These are phyloP conservation scores for Aspergillus terreus DNA, from an alignment of 2,329 filamentous ascomycete species.

Conservation along the genomic window DNA sequence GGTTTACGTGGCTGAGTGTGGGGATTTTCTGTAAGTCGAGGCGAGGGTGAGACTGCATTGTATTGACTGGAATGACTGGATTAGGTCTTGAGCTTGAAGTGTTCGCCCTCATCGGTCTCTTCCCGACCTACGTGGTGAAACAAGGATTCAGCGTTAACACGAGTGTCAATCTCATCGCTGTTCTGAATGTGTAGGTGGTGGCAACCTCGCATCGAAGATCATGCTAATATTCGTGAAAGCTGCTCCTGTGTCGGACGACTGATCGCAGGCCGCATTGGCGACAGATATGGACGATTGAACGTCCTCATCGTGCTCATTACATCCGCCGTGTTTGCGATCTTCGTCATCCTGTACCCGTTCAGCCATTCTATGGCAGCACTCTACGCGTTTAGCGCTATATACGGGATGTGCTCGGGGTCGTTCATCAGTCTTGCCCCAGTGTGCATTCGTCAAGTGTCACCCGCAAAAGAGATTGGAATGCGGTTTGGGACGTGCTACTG, in stretches of 20 bases:
- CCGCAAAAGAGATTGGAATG: conserved; percentile 46
- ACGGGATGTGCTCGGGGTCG: conserved; percentile 47
- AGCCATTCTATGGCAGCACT: conserved; percentile 32
- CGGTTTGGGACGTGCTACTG: conserved; percentile 50
- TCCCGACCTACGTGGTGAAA: conserved; percentile 26
- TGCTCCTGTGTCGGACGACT: conserved; percentile 44
- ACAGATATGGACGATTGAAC: conserved; percentile 47
- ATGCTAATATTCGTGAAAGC: conserved; percentile 12
- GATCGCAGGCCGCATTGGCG: conserved; percentile 42
- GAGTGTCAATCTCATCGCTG: conserved; percentile 35
- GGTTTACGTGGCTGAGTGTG: conserved; percentile 44
- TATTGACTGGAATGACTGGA: neutral
- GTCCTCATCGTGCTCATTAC: conserved; percentile 38
- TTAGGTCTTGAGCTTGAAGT: conserved; percentile 30
- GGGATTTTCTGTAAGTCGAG: conserved; percentile 40
- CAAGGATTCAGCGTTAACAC: conserved; percentile 24
- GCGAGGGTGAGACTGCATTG: neutral
- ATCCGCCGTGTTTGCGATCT: conserved; percentile 36
- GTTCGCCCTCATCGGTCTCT: conserved; percentile 26
- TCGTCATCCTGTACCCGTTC: conserved; percentile 34
- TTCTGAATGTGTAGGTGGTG: conserved; percentile 31
- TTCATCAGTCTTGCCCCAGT: conserved; percentile 46
- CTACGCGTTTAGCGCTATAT: conserved; percentile 43
- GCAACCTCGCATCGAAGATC: neutral
- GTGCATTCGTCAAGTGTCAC: conserved; percentile 48